Conservation (phyloP, 106 monocot species). For the Iris macrosiphon region DNA sequence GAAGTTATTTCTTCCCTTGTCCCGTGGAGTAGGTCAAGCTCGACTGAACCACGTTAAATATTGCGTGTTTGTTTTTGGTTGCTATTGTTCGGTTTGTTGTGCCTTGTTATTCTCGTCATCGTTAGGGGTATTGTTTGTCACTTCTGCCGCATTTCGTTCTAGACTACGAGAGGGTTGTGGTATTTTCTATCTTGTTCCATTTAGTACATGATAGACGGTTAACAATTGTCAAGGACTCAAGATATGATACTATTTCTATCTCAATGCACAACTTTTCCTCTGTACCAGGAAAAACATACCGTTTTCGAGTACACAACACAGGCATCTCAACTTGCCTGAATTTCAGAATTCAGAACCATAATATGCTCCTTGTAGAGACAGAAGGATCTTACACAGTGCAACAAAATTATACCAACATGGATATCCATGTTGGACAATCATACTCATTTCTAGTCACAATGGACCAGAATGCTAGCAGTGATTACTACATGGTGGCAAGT, state of each 20-base stretch:
- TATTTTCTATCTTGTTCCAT: too few species aligned
- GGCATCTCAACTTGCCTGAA: slow-evolving; percentile 86
- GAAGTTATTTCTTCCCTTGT: too few species aligned
- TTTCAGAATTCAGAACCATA: slow-evolving; percentile 95
- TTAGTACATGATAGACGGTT: too few species aligned
- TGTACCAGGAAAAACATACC: slow-evolving; percentile 73
- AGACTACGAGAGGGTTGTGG: too few species aligned
- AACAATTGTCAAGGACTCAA: too few species aligned
- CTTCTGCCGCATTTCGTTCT: too few species aligned
- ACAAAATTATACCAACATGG: slow-evolving; percentile 87
- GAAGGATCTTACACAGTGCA: slow-evolving; percentile 95
- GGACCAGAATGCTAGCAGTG: slow-evolving; percentile 86
- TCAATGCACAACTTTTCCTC: neutral
- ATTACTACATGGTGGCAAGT: slow-evolving; percentile 93
- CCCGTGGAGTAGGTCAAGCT: too few species aligned
- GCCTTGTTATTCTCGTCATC: too few species aligned
- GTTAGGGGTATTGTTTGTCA: too few species aligned
- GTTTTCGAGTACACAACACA: slow-evolving; percentile 83
- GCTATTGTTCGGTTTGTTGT: too few species aligned
- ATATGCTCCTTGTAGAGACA: slow-evolving; percentile 89
- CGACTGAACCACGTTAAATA: too few species aligned
- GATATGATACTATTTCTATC: neutral
- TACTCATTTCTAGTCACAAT: slow-evolving; percentile 94
- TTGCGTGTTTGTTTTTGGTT: too few species aligned
- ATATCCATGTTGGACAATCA: slow-evolving; percentile 96